Evolutionary conservation across 345 rosid genomes (phyloP).

Genomic region (Gossypioides kirkii): DNA sequence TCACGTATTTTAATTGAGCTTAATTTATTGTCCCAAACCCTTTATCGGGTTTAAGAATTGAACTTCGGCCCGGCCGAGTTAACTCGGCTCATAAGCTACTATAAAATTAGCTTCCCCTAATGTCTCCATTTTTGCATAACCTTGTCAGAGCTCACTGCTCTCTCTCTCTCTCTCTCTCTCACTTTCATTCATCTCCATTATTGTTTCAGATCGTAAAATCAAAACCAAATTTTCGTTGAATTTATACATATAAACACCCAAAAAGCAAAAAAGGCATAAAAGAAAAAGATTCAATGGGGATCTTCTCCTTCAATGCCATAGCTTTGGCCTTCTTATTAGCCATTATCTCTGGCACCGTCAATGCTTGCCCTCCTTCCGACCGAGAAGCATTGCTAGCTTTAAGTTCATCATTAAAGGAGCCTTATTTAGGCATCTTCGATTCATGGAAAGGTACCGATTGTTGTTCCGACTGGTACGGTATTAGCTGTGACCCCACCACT

Average conservation of each 20-base stretch:
- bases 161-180: not conserved
- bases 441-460: constrained; percentile 66
- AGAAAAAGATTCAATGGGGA: constrained; percentile 11
- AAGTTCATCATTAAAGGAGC: constrained; percentile 60
- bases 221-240: not conserved
- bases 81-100: too few species aligned
- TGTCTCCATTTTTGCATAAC: not conserved
- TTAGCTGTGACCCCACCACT: constrained; percentile 70
- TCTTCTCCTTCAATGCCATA: constrained; percentile 22
- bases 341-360: constrained; percentile 25
- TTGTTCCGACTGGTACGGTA: constrained; percentile 74
- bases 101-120: not conserved
- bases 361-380: constrained; percentile 54
- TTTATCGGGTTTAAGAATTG: too few species aligned
- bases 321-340: constrained; percentile 18
- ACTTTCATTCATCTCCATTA: not conserved
- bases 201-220: not conserved
- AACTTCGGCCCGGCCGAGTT: too few species aligned
- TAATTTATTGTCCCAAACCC: too few species aligned
- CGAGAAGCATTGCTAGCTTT: constrained; percentile 49
- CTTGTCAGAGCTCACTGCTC: not conserved
- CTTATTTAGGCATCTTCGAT: constrained; percentile 67
- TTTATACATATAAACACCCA: too few species aligned
- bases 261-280: not conserved
- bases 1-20: rapidly evolving